Conservation (phyloP, 345 rosid species). For the Eucalyptus microcorys region DNA sequence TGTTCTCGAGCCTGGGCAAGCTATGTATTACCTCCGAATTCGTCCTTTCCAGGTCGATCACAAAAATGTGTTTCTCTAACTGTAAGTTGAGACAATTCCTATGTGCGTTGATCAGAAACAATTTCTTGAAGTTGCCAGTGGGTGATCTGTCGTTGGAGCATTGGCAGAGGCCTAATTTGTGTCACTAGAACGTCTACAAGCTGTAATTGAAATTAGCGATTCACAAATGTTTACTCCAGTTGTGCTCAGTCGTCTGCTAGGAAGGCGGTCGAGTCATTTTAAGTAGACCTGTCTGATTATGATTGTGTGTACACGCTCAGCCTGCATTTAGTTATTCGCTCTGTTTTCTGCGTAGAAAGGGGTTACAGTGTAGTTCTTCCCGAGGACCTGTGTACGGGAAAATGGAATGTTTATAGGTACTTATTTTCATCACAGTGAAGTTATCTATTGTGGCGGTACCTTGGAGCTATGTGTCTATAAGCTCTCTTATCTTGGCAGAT, state of each 20-base stretch:
- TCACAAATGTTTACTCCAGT: not conserved
- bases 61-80: not conserved
- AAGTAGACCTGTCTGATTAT: not conserved
- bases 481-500: constrained; percentile 21
- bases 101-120: not conserved
- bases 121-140: not conserved
- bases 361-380: constrained; percentile 62
- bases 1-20: not conserved
- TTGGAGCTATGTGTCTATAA: not conserved
- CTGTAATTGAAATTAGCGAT: not conserved
- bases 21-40: not conserved
- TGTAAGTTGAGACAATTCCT: not conserved
- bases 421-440: not conserved
- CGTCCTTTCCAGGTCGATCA: not conserved
- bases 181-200: not conserved
- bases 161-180: not conserved
- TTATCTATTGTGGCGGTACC: not conserved
- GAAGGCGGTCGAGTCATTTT: not conserved
- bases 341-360: constrained; percentile 12
- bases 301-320: not conserved
- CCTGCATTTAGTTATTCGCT: not conserved
- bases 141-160: not conserved
- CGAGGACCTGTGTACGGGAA: constrained; percentile 61
- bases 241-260: not conserved
- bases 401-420: constrained; percentile 88